Base-by-base conservation (phyloP, 768 basidiomycete genomes). In the Hortiboletus campestris region DNA sequence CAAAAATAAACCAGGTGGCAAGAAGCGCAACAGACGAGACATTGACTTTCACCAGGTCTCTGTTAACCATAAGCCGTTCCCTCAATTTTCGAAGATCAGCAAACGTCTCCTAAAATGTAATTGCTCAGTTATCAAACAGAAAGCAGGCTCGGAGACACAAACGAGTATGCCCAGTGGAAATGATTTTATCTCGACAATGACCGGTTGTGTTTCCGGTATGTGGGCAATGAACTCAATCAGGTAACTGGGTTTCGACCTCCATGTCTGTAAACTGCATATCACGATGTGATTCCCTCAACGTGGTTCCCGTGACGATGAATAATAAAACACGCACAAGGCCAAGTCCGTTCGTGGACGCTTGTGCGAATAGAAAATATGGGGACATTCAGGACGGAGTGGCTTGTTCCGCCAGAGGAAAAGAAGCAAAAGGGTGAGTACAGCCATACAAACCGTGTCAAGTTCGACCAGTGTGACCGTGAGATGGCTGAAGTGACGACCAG, bases 321-420 rank as follows among this genome's bases (percentile, higher is more conserved):
- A 40, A 40, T n/a, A 40, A 19, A 19, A 19, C 38, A 5, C 49
- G 20, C 40, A 49, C 50, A 35, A 28, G 17, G 2, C 34, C 7
- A 32, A 28, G 22, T 9, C 8, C 32, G 3, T 9, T 29, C 2
- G 35, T 16, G n/a, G 43, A 7, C 29, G 42, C 12, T 4, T 34
- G 19, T 34, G 43, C 1, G 43, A 51, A 22, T 51, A 51, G 22
- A 56, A 50, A 17, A 40, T 51, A 16, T 51, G 31, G 4, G 43
- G 49, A 29, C 29, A 31, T 20, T 22, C 16, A 2, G 47, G 41
- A 5, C 41, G 12, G 9, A 49, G 20, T 35, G 55, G 49, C 31
- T 56, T 56, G n/a, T 46, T 13, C 44, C 35, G 41, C 55, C 49
- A 56, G 6, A 56, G 35, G 22, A 35, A 39, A 40, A 56, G n/a